Evolutionary conservation across 352 stramenopile genomes (phyloP).

Genomic region (Thraustotheca clavata): DNA sequence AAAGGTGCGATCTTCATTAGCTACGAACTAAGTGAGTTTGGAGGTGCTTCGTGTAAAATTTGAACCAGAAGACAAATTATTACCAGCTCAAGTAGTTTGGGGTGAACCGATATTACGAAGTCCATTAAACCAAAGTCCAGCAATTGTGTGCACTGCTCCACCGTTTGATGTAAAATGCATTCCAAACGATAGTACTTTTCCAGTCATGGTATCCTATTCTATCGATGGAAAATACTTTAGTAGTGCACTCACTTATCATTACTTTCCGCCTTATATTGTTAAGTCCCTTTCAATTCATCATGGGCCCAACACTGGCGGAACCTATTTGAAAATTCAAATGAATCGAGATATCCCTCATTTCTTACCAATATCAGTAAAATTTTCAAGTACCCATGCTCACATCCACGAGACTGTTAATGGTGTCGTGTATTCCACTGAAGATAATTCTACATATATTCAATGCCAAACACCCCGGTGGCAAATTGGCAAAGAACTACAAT

Average conservation of each 20-base stretch:
- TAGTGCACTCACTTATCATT: neutral
- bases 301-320: conserved; percentile 49
- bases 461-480: conserved; percentile 43
- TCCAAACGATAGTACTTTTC: neutral
- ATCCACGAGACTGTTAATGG: neutral
- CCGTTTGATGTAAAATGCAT: neutral
- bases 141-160: neutral
- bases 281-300: conserved; percentile 56
- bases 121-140: too few species aligned
- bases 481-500: conserved; percentile 29
- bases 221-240: neutral
- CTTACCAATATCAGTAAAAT: conserved; percentile 36
- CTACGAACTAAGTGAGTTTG: neutral
- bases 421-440: conserved; percentile 11
- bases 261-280: conserved; percentile 22
- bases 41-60: conserved; percentile 13
- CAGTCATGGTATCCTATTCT: neutral
- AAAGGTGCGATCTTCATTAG: neutral
- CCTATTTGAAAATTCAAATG: conserved; percentile 47
- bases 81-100: neutral
- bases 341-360: conserved; percentile 52
- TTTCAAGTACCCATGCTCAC: neutral
- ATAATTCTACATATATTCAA: conserved; percentile 34
- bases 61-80: neutral
- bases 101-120: neutral